Conservation (phyloP, 2,329 filamentous ascomycete genomes). For the Fusarium siculi region DNA sequence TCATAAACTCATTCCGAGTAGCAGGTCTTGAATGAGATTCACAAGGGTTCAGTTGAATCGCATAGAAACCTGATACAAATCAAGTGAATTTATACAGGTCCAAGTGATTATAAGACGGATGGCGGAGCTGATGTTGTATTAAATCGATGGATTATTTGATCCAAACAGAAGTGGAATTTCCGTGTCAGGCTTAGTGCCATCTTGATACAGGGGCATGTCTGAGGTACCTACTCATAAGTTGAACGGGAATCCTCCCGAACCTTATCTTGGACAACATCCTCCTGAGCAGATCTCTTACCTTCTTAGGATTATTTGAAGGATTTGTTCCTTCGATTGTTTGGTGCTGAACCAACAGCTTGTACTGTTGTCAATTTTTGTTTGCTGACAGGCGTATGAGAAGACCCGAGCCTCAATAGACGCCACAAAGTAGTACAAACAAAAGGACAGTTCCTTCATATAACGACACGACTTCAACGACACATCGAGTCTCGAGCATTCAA, state of each 20-base stretch:
- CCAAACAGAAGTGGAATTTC: constrained; percentile 10
- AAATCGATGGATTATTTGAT: constrained; percentile 1
- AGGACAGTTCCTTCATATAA: constrained; percentile 6
- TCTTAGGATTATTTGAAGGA: background rate
- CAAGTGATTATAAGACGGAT: background rate
- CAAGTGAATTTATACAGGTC: background rate
- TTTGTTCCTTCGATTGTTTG: background rate
- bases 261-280: constrained; percentile 5
- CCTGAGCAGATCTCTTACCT: background rate
- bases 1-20: constrained; percentile 56
- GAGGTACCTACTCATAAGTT: background rate
- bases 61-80: background rate
- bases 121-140: background rate
- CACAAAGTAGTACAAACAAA: constrained; percentile 30
- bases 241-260: constrained; percentile 9
- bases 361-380: background rate
- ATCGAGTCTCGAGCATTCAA: background rate
- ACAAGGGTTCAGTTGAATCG: too few species aligned
- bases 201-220: background rate
- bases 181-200: constrained; percentile 36
- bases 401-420: constrained; percentile 31
- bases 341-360: background rate
- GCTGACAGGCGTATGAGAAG: background rate
- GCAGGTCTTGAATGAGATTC: background rate
- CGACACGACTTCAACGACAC: background rate